These are phyloP conservation scores for Mortierella sp. DNA, from an alignment of 371 early-diverging fungal genomes.

Conservation along the genomic window DNA sequence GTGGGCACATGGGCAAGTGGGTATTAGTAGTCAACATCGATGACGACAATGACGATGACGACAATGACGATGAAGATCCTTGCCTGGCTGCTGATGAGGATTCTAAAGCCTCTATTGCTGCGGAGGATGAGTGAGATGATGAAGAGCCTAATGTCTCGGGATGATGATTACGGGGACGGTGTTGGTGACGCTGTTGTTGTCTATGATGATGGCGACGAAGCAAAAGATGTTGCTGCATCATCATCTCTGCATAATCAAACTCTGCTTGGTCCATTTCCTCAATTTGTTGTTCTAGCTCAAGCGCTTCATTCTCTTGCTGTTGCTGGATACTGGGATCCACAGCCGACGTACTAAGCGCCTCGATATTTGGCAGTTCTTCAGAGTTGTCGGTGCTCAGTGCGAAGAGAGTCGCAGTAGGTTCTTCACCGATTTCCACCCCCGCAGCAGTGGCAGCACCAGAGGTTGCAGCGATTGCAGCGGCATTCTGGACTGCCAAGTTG, in stretches of 20 bases:
- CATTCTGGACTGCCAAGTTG: slow-evolving; percentile 6
- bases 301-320: neutral
- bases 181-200: neutral
- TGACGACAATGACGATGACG: slow-evolving; percentile 2
- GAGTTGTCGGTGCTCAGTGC: neutral
- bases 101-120: neutral
- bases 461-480: neutral
- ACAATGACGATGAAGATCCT: neutral
- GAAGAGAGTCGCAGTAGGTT: neutral
- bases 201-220: slow-evolving; percentile 12
- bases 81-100: neutral
- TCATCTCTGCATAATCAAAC: slow-evolving; percentile 19
- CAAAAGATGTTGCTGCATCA: slow-evolving; percentile 15
- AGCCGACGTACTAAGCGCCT: neutral
- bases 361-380: neutral
- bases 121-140: slow-evolving; percentile 7
- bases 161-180: slow-evolving; percentile 2
- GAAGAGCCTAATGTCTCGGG: neutral
- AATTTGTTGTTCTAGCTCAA: slow-evolving; percentile 19
- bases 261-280: slow-evolving; percentile 26
- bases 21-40: neutral
- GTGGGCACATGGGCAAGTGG: slow-evolving; percentile 12
- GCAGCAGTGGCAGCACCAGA: neutral
- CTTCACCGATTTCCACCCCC: neutral
- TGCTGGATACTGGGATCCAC: neutral